phyloP scores from a whole-genome alignment of 75 land plant species.

The Adiantum capillusveneris region DNA sequence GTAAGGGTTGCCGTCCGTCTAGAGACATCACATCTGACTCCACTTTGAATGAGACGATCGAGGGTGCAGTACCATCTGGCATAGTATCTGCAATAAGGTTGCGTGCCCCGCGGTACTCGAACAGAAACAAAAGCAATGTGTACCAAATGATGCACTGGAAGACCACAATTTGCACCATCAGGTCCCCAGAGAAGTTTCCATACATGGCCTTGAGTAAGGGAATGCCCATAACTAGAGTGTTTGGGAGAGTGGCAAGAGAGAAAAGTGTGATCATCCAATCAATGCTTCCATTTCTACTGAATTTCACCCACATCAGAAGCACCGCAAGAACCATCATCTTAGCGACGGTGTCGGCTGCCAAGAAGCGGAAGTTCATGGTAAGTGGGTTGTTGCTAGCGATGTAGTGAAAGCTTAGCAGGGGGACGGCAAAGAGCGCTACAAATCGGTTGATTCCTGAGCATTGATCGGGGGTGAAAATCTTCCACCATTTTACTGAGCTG shows the following conservation, averaged over 20 bases:
- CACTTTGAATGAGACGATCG: conserved; percentile 40
- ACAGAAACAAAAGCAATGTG: conserved; percentile 49
- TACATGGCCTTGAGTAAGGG: conserved; percentile 64
- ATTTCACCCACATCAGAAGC: conserved; percentile 22
- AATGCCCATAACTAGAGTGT: conserved; percentile 64
- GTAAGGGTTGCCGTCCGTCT: conserved; percentile 64
- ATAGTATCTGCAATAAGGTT: conserved; percentile 42
- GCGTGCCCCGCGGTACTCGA: conserved; percentile 49
- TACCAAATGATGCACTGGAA: conserved; percentile 80
- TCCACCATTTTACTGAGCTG: conserved; percentile 64
- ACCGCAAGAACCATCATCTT: conserved; percentile 33
- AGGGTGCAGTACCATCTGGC: conserved; percentile 33
- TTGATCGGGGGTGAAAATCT: conserved; percentile 57
- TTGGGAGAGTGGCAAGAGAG: conserved; percentile 58
- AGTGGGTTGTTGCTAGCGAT: conserved; percentile 58
- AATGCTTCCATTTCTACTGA: conserved; percentile 24
- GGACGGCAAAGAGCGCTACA: conserved; percentile 56
- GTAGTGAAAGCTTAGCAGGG: conserved; percentile 48
- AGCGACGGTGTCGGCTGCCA: conserved; percentile 43
- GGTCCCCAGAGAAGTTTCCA: conserved; percentile 32
- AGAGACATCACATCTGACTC: conserved; percentile 60
- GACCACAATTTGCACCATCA: conserved; percentile 50
- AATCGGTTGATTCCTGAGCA: conserved; percentile 68
- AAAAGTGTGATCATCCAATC: conserved; percentile 59
- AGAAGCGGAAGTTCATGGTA: conserved; percentile 48